Conservation (phyloP, 192 early-diverging fungal species). For the Mortierella hygrophila region DNA sequence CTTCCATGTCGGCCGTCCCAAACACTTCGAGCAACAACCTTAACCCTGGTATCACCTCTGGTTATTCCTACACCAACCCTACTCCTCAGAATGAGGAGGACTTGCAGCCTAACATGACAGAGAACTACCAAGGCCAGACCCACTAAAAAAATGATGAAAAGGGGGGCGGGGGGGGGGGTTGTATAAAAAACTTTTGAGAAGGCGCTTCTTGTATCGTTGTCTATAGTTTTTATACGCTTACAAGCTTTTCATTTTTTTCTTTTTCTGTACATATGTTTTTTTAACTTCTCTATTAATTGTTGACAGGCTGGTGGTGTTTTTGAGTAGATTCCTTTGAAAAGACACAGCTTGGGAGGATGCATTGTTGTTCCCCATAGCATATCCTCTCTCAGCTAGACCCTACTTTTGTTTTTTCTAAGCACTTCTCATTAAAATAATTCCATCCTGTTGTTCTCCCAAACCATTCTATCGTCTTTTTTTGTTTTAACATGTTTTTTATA, state of each 20-base stretch:
- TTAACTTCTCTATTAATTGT: neutral
- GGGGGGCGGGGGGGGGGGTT: neutral
- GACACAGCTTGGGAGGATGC: neutral
- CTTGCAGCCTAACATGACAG: slow-evolving; percentile 35
- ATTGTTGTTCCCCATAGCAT: neutral
- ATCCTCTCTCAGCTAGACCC: no score
- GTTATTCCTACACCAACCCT: slow-evolving; percentile 32
- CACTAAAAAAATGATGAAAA: neutral
- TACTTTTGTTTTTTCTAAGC: neutral
- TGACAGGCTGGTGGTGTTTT: neutral
- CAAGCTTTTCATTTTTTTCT: neutral
- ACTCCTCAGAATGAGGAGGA: neutral
- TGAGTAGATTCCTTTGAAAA: neutral
- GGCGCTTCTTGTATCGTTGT: neutral
- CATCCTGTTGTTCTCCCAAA: slow-evolving; percentile 1
- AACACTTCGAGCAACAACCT: slow-evolving; percentile 38
- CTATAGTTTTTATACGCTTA: neutral
- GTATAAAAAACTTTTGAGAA: no score
- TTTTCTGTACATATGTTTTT: neutral
- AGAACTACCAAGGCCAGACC: slow-evolving; percentile 15
- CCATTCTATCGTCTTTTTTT: neutral
- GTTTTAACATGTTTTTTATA: neutral
- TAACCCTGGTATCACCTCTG: slow-evolving; percentile 17
- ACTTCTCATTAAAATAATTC: neutral
- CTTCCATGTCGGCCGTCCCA: slow-evolving; percentile 50